A percentile compares a stretch with the other conserved stretches of the same genome.
These are phyloP conservation scores for Saturnispora besseyi DNA, from an alignment of 805 yeast genomes.

Conservation along the genomic window DNA sequence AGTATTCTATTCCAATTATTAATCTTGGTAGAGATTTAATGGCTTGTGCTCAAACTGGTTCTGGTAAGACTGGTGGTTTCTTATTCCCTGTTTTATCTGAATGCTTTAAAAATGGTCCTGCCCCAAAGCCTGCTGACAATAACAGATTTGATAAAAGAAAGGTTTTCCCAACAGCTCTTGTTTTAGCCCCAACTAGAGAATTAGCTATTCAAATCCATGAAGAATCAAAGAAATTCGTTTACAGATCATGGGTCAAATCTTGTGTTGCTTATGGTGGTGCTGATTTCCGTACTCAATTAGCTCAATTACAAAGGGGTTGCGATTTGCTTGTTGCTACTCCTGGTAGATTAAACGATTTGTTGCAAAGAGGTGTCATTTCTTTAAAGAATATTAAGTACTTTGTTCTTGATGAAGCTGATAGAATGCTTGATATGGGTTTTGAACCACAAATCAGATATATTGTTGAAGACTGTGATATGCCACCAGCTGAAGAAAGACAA, in stretches of 20 bases:
- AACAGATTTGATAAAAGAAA: constrained; percentile 51
- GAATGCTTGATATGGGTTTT: constrained; percentile 99
- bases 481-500: constrained; percentile 82
- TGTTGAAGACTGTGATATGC: constrained; percentile 98
- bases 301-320: constrained; percentile 87
- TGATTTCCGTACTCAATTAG: constrained; percentile 78
- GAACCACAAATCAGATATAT: constrained; percentile 99
- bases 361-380: constrained; percentile 92
- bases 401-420: constrained; percentile 97
- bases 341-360: constrained; percentile 93
- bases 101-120: constrained; percentile 84
- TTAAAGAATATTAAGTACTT: constrained; percentile 83
- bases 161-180: constrained; percentile 89
- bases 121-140: constrained; percentile 40
- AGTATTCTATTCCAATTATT: constrained; percentile 76
- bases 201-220: constrained; percentile 94
- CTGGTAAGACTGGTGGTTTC: constrained; percentile 99
- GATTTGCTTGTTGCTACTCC: constrained; percentile 97
- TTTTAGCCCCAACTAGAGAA: constrained; percentile 99
- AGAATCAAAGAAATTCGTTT: constrained; percentile 90
- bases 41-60: constrained; percentile 98
- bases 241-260: constrained; percentile 97
- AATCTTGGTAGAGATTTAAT: constrained; percentile 67
- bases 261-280: constrained; percentile 99
- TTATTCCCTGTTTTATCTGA: constrained; percentile 94